Percentiles rank a stretch among this genome's conserved stretches.
phyloP scores from a whole-genome alignment of 2,329 filamentous ascomycete genomes.

The Pseudocercospora musae region DNA sequence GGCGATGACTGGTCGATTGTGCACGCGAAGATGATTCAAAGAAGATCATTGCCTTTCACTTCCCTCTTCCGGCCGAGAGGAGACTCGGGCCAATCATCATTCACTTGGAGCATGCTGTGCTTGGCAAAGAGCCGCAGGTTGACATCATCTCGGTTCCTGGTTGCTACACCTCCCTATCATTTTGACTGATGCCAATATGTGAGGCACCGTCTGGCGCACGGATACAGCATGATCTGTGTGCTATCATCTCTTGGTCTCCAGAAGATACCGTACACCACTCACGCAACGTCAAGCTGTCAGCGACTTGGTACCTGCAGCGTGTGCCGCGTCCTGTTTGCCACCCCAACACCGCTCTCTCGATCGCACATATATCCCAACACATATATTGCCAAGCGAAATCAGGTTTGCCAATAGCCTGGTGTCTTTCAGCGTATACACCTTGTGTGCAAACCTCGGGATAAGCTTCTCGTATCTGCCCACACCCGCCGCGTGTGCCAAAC shows the following conservation, averaged over 20 bases:
- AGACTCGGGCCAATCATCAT: background rate
- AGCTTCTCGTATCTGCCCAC: conserved; percentile 15
- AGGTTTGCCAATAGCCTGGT: background rate
- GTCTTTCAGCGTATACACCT: background rate
- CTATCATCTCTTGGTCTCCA: background rate
- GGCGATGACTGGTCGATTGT: background rate
- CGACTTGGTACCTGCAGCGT: background rate
- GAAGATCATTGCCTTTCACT: background rate
- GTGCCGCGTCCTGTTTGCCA: conserved; percentile 1
- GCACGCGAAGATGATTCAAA: background rate
- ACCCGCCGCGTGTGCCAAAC: conserved; percentile 9
- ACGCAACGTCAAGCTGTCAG: background rate
- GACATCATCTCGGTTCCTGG: background rate
- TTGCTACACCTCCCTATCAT: background rate
- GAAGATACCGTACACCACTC: no score
- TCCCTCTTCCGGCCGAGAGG: background rate
- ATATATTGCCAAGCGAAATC: background rate
- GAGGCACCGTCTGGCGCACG: background rate
- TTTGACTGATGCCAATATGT: background rate
- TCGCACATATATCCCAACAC: background rate
- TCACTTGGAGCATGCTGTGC: background rate
- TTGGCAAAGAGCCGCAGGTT: background rate
- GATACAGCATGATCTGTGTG: background rate
- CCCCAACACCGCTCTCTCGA: background rate
- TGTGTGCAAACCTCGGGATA: background rate